Base-by-base conservation (phyloP, 2,329 filamentous ascomycete genomes). In the Penicillium expansum region DNA sequence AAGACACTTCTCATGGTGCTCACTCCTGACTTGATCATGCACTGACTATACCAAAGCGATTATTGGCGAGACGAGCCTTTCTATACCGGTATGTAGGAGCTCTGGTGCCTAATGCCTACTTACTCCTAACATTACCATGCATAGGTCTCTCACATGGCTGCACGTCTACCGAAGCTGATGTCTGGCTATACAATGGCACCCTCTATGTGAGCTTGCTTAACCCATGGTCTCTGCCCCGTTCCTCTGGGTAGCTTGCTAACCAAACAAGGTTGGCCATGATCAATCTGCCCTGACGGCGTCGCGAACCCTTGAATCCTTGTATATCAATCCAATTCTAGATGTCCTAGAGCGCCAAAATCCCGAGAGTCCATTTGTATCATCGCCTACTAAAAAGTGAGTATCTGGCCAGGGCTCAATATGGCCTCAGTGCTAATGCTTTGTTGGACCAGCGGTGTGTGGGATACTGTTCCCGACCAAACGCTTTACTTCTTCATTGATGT, bases 401-500 rank as follows among this genome's bases (percentile, higher is more conserved):
- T 20, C 47, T 9, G 14, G 2, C 4, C 22, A 18, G 14, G 16
- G 30, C 22, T 32, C 27, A 18, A 30, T 30, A 27, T 24, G 13
- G 7, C 10, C 27, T 14, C 14, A 16, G 13, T 37, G n/a, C 49
- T 62, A 48, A 59, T 44, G 2, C 27, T 47, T 7, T 24, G 38
- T 44, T 58, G 4, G 59, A 51, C 42, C 45, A 76, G 74, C 65
- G 85, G 85, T 33, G 82, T 88, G 14, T 88, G 80, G 66, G 85
- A 88, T 69, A 83, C 83, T 1, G 66, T 67, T 33, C 67, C 74
- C 1, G 75, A 69, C 6, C 84, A 87, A 69, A 87, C 85, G 0
- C 76, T 88, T 6, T 86, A 86, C 72, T 76, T 88, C 45, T 86
- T 86, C 71, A 81, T 88, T 56, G 85, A 88, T 66, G 65, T 86